Percentiles rank a stretch among this genome's conserved stretches.
phyloP scores from a whole-genome alignment of 2,329 filamentous ascomycete genomes.

The Scolecobasidium constrictum region DNA sequence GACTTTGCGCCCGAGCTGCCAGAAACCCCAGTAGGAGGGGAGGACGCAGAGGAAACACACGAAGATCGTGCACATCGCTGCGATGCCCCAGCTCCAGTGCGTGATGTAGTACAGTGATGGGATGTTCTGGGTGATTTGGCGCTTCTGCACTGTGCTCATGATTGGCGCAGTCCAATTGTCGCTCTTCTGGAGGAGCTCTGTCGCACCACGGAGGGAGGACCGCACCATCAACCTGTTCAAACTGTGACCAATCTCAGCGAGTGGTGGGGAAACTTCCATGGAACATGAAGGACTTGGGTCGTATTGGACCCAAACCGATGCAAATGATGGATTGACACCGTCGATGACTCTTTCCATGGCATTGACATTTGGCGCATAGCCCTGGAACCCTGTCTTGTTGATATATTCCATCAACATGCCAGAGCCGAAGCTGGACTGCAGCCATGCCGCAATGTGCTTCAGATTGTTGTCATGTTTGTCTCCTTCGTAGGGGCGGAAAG shows the following conservation, averaged over 20 bases:
- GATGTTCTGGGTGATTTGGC: not conserved
- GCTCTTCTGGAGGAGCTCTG: not conserved
- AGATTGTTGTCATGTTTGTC: not conserved
- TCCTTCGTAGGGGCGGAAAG: not conserved
- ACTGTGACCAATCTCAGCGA: not conserved
- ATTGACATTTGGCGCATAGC: not conserved
- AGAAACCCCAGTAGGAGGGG: constrained; percentile 5
- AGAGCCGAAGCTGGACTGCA: not conserved
- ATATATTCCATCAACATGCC: not conserved
- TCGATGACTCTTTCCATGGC: too few relatives aligned
- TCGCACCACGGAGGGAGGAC: not conserved
- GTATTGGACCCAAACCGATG: not conserved
- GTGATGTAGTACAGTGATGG: not conserved
- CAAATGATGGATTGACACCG: not conserved
- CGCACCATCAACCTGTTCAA: not conserved
- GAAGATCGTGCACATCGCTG: constrained; percentile 2
- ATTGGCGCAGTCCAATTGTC: not conserved
- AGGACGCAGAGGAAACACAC: constrained; percentile 1
- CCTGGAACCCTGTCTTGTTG: not conserved
- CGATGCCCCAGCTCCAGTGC: not conserved
- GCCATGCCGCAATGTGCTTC: not conserved
- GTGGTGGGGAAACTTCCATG: not conserved
- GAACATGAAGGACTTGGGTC: not conserved
- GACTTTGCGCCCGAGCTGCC: constrained; percentile 6
- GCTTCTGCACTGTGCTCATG: not conserved